These are phyloP conservation scores for Myxozyma geophila DNA, from an alignment of 805 yeast species.

Conservation along the genomic window DNA sequence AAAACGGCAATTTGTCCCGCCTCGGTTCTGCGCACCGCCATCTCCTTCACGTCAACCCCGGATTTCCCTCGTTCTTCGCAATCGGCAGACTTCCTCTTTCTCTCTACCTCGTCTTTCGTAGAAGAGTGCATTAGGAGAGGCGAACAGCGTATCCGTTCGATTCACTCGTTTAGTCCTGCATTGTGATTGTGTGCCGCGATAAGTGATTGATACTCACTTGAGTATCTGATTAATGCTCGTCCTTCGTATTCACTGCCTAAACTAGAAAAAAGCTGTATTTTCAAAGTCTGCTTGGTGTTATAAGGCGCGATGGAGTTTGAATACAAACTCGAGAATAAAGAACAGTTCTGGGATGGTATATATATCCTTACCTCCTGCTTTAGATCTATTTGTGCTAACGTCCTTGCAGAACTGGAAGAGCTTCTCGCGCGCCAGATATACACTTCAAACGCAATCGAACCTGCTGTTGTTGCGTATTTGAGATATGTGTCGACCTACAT, in stretches of 20 bases:
- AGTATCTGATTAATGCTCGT: too few relatives aligned
- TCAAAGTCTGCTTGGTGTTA: too few relatives aligned
- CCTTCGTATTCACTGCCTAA: too few relatives aligned
- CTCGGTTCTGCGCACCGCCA: too few relatives aligned
- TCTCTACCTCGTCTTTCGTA: background rate
- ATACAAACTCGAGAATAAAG: constrained; percentile 41
- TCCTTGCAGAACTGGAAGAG: constrained; percentile 62
- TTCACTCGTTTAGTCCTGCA: too few relatives aligned
- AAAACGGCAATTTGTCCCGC: too few relatives aligned
- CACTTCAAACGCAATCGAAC: constrained; percentile 44
- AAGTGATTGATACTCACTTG: too few relatives aligned
- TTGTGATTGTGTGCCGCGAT: too few relatives aligned
- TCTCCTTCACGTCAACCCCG: too few relatives aligned
- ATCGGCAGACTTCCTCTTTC: background rate
- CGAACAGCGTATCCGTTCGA: background rate
- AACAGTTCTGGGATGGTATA: constrained; percentile 44
- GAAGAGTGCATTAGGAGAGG: background rate
- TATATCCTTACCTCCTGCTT: constrained; percentile 41
- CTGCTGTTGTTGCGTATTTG: constrained; percentile 39
- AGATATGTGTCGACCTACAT: constrained; percentile 40
- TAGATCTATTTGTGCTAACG: constrained; percentile 44
- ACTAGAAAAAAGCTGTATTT: too few relatives aligned
- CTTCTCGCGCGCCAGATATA: constrained; percentile 54
- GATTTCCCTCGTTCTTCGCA: background rate
- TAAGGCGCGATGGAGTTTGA: constrained; percentile 40